These are phyloP conservation scores for Tephrocybe sp. DNA, from an alignment of 768 basidiomycete species.

Conservation along the genomic window DNA sequence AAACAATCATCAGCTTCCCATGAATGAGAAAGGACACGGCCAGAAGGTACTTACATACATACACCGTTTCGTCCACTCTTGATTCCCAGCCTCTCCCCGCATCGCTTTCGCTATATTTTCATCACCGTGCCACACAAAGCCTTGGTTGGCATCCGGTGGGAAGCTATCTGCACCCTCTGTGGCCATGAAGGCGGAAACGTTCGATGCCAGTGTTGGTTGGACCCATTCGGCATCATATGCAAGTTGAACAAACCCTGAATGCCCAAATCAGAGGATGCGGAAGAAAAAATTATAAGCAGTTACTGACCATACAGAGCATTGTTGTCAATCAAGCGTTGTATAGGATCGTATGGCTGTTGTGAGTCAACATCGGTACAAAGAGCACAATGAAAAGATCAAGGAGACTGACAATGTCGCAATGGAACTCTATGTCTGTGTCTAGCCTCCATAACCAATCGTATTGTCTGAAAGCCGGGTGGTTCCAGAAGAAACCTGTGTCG, in stretches of 20 bases:
- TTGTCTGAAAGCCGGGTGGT: slow-evolving; percentile 23
- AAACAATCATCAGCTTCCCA: neutral
- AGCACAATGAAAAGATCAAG: neutral
- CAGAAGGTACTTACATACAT: slow-evolving; percentile 28
- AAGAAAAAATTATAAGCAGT: too few relatives aligned
- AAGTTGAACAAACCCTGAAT: slow-evolving; percentile 27
- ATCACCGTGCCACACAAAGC: slow-evolving; percentile 23
- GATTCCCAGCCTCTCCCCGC: slow-evolving; percentile 22
- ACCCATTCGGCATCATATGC: slow-evolving; percentile 26
- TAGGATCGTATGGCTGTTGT: slow-evolving; percentile 27
- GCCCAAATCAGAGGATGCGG: neutral
- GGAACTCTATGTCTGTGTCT: slow-evolving; percentile 31
- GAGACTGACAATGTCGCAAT: slow-evolving; percentile 29
- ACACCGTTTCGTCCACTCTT: slow-evolving; percentile 25
- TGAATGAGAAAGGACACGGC: neutral
- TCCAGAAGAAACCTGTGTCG: slow-evolving; percentile 28
- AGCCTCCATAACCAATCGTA: slow-evolving; percentile 32
- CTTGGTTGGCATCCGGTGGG: slow-evolving; percentile 23
- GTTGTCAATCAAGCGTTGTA: slow-evolving; percentile 21
- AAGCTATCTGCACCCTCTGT: slow-evolving; percentile 7
- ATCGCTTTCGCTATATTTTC: slow-evolving; percentile 23
- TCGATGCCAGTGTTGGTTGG: slow-evolving; percentile 26
- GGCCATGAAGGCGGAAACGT: slow-evolving; percentile 26
- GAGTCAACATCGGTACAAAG: neutral
- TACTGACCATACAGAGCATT: slow-evolving; percentile 26